Base-by-base conservation (phyloP, 306 rosid species). In the Malus sieversii region DNA sequence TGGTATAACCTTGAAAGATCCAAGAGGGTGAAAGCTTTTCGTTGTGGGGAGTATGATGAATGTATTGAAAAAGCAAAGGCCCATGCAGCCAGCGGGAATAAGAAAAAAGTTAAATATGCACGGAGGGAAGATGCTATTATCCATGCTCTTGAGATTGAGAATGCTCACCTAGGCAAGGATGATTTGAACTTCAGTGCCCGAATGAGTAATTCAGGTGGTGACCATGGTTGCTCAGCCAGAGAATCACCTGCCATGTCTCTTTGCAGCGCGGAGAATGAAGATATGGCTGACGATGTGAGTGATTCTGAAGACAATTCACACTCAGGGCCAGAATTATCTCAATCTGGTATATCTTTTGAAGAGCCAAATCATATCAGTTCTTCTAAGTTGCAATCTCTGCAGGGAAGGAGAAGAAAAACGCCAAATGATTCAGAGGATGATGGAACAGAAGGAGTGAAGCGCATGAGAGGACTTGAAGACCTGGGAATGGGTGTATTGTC, bases 1-100 rank as follows among this genome's bases (percentile, higher is more conserved):
- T 96, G 99, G 98, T 96, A 92, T 85, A 96, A 96, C 85, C 93
- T 96, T 82, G 97, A 90, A 77, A 96, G 87, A 74, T 96, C 99
- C 3, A 92, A 96, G 88, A 88, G 98, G 75, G 91, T 96, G 68
- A 96, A 96, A 78, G 88, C 99, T 62, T 96, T 96, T 85, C 96
- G 98, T 63, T 96, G 99, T 67, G 97, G 98, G 71, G 98, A 96
- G 81, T 92, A 92, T 80, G 92, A 90, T 70, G 96, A 85, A 58
- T 90, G 93, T 83, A 96, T 96, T 81, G 97, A 88, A 84, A 92
- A 88, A 82, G 99, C 99, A 33, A 96, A 90, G 85, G 91, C 87
- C 15, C 85, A 92, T 76, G 96, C 89, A 60, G 92, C 97, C 16
- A 88, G 70, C 84, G 79, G 89, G 71, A 91, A 75, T 85, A 96